phyloP scores from a whole-genome alignment of 352 stramenopile species.

The Globisporangium takayamanum region DNA sequence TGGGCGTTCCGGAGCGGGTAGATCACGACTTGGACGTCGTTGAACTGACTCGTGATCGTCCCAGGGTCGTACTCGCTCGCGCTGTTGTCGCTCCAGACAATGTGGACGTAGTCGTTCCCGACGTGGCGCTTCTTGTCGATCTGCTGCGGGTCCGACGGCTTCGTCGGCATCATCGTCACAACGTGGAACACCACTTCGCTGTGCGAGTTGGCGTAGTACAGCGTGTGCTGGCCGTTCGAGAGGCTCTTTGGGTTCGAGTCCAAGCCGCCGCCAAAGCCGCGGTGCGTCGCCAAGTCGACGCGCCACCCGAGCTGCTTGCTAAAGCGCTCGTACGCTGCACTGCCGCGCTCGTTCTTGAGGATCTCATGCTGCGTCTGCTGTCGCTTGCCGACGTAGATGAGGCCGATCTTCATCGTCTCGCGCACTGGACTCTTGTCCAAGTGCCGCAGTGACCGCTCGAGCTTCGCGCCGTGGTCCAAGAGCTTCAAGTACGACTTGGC shows the following conservation, averaged over 20 bases:
- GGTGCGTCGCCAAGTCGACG: slow-evolving; percentile 56
- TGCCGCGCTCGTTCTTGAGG: slow-evolving; percentile 68
- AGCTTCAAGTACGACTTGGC: slow-evolving; percentile 56
- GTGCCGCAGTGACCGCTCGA: slow-evolving; percentile 76
- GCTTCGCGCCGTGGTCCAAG: slow-evolving; percentile 63
- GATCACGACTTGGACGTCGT: slow-evolving; percentile 84
- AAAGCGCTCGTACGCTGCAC: slow-evolving; percentile 58
- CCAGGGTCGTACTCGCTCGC: slow-evolving; percentile 65
- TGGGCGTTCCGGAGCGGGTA: slow-evolving; percentile 63
- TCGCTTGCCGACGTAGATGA: slow-evolving; percentile 77
- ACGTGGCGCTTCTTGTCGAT: slow-evolving; percentile 89
- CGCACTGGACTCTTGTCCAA: slow-evolving; percentile 80
- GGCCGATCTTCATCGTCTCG: slow-evolving; percentile 88
- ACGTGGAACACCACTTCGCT: slow-evolving; percentile 87
- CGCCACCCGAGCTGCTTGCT: slow-evolving; percentile 75
- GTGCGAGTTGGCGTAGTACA: slow-evolving; percentile 81
- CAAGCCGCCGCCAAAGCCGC: slow-evolving; percentile 68
- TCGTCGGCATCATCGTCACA: slow-evolving; percentile 85
- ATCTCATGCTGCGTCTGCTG: slow-evolving; percentile 80
- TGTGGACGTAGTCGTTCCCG: slow-evolving; percentile 84
- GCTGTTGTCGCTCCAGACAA: slow-evolving; percentile 84
- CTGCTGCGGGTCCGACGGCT: slow-evolving; percentile 67
- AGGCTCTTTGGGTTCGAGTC: slow-evolving; percentile 79
- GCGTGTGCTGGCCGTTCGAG: slow-evolving; percentile 58
- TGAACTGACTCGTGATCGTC: slow-evolving; percentile 88